Conservation (phyloP, 192 early-diverging fungal genomes). For the Glomus cerebriforme region DNA sequence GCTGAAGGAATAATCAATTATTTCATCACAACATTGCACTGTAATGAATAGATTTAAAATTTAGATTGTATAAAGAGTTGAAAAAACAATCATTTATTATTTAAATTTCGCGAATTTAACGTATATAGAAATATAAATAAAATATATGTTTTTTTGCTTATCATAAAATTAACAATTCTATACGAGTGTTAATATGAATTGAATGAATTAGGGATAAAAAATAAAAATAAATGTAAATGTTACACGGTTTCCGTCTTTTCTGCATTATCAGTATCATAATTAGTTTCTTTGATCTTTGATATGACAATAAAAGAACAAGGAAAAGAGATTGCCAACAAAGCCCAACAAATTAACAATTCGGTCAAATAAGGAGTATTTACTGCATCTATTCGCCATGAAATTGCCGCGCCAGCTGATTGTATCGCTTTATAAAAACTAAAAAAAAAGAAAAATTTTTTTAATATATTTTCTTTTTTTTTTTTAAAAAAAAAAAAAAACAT, state of each 20-base stretch:
- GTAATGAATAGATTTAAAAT: too few species aligned
- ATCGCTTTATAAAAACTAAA: slow-evolving; percentile 86
- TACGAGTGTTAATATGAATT: too few species aligned
- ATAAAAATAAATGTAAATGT: too few species aligned
- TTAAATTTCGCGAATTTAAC: too few species aligned
- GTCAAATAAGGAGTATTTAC: slow-evolving; percentile 37
- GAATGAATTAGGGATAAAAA: too few species aligned
- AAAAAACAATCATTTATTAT: too few species aligned
- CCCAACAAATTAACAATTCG: slow-evolving; percentile 45
- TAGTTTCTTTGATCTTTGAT: slow-evolving; percentile 37
- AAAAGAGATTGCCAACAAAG: slow-evolving; percentile 40
- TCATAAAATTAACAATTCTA: too few species aligned
- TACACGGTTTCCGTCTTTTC: background rate
- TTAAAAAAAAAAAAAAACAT: background rate
- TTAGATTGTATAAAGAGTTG: too few species aligned
- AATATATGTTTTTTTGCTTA: too few species aligned
- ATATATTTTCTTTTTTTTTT: too few species aligned
- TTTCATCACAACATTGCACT: background rate
- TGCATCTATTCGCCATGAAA: slow-evolving; percentile 72
- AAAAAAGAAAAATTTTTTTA: too few species aligned
- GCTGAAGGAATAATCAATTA: background rate
- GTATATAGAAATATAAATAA: too few species aligned
- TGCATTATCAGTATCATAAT: background rate
- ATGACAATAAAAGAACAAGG: slow-evolving; percentile 38
- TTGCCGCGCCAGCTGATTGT: slow-evolving; percentile 76